Conservation (phyloP, 305 asterid species). For the Fraxinus platypoda region DNA sequence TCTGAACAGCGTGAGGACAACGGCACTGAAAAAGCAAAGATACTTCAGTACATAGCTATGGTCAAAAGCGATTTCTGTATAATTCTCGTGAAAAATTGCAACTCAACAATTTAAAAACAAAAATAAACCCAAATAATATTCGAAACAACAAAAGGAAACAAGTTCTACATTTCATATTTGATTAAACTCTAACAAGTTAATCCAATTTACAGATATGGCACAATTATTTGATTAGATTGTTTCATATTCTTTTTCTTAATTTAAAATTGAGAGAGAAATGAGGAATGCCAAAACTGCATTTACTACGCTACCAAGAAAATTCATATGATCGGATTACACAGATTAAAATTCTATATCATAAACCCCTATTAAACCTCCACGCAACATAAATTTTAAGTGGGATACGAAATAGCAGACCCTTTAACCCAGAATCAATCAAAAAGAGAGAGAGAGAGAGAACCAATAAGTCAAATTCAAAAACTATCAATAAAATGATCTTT, state of each 20-base stretch:
- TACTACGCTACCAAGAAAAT: background rate
- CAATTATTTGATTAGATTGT: background rate
- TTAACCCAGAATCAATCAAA: constrained; percentile 9
- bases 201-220: background rate
- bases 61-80: background rate
- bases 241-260: background rate
- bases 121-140: background rate
- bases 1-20: constrained; percentile 51
- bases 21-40: constrained; percentile 54
- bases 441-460: background rate
- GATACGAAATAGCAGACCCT: background rate
- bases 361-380: background rate
- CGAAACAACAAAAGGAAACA: background rate
- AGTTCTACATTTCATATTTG: background rate
- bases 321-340: background rate
- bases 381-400: background rate
- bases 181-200: background rate
- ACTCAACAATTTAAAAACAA: background rate
- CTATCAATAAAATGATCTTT: background rate
- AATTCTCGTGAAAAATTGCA: background rate
- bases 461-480: background rate
- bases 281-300: background rate
- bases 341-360: background rate
- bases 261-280: background rate
- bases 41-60: background rate